These are phyloP conservation scores for Coprinopsis marcescibilis DNA, from an alignment of 768 basidiomycete species.

Conservation along the genomic window DNA sequence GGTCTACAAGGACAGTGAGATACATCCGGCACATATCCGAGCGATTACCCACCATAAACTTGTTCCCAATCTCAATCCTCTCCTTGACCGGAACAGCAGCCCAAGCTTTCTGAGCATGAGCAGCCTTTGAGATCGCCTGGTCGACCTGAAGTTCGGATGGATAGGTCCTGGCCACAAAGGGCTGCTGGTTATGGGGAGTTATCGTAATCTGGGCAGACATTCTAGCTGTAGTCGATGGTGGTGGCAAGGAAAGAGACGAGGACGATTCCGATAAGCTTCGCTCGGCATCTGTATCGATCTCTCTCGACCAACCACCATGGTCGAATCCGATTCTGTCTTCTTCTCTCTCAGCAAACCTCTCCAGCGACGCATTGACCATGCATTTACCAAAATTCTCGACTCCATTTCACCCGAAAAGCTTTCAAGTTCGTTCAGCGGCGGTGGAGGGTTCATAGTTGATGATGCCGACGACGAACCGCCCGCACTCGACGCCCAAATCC, in stretches of 20 bases:
- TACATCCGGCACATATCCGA: not conserved
- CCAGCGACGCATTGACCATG: not conserved
- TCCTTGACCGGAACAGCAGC: conserved; percentile 62
- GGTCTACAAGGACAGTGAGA: conserved; percentile 24
- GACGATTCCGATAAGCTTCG: no score
- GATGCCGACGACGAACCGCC: conserved; percentile 12
- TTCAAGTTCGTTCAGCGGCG: conserved; percentile 2
- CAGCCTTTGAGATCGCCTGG: conserved; percentile 46
- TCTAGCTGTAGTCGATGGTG: conserved; percentile 13
- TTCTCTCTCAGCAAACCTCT: not conserved
- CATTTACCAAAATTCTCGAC: not conserved
- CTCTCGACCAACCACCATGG: no score
- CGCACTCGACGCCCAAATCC: conserved; percentile 32
- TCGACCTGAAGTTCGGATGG: conserved; percentile 58
- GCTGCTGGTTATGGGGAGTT: conserved; percentile 71
- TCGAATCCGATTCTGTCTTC: not conserved
- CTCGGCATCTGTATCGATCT: no score
- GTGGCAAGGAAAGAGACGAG: no score
- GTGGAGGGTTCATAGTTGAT: conserved; percentile 29
- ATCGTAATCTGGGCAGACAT: conserved; percentile 72
- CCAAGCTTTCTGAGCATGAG: conserved; percentile 74
- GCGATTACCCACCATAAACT: conserved; percentile 28
- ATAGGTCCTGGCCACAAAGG: conserved; percentile 62
- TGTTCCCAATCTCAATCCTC: conserved; percentile 58
- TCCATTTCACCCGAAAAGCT: not conserved